phyloP scores from a whole-genome alignment of 805 yeast species.

The Metschnikowia peoriensis region DNA sequence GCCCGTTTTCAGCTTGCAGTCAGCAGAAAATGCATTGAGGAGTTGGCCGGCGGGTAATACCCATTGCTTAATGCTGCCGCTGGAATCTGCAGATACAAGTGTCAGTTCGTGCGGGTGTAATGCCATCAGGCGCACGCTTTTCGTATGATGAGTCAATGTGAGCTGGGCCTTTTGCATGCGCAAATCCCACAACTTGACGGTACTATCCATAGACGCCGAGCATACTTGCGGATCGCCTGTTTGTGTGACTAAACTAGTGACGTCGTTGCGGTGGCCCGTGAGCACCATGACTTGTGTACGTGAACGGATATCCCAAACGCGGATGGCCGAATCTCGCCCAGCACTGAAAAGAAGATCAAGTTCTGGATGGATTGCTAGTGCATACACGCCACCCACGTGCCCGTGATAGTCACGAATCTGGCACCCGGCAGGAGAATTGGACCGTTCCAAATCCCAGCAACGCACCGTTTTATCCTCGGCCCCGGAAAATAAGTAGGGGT shows the following conservation, averaged over 20 bases:
- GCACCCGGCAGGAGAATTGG: slow-evolving; percentile 52
- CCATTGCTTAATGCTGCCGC: slow-evolving; percentile 78
- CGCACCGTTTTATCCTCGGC: slow-evolving; percentile 91
- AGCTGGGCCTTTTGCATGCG: slow-evolving; percentile 71
- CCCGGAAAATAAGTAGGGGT: slow-evolving; percentile 87
- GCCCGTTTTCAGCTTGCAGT: no score
- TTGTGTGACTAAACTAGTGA: slow-evolving; percentile 66
- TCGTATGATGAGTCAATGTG: slow-evolving; percentile 80
- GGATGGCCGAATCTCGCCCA: slow-evolving; percentile 80
- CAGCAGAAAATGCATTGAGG: slow-evolving; percentile 44
- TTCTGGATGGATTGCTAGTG: slow-evolving; percentile 84
- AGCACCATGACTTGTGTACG: slow-evolving; percentile 71
- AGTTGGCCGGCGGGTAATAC: slow-evolving; percentile 72
- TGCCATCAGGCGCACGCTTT: slow-evolving; percentile 72
- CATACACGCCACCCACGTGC: slow-evolving; percentile 84
- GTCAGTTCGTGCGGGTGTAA: slow-evolving; percentile 70
- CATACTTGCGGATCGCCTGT: slow-evolving; percentile 82
- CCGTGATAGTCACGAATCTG: slow-evolving; percentile 87
- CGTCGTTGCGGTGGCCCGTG: slow-evolving; percentile 76
- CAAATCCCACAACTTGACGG: slow-evolving; percentile 87
- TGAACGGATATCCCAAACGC: slow-evolving; percentile 93
- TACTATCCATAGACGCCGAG: slow-evolving; percentile 79
- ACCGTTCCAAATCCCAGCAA: slow-evolving; percentile 95
- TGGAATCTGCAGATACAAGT: slow-evolving; percentile 77
- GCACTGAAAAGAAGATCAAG: slow-evolving; percentile 81